Conservation (phyloP, 768 basidiomycete species). For the Rhizopogon roseolus region DNA sequence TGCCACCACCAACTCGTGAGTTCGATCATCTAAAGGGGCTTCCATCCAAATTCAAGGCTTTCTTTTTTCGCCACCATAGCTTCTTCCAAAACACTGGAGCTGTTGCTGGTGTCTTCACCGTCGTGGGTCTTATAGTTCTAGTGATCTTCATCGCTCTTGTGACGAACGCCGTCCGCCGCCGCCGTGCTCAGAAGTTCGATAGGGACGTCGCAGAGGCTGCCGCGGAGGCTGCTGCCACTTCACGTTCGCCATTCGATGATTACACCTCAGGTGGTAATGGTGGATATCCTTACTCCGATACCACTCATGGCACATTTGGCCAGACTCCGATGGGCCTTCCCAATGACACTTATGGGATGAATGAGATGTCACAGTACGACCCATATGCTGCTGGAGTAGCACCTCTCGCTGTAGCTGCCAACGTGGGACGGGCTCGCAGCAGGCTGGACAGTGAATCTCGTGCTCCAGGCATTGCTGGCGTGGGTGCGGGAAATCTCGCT, state of each 20-base stretch:
- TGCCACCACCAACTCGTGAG: slow-evolving; percentile 19
- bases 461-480: slow-evolving; percentile 35
- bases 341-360: slow-evolving; percentile 47
- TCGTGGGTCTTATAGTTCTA: slow-evolving; percentile 58
- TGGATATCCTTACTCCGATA: slow-evolving; percentile 40
- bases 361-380: slow-evolving; percentile 38
- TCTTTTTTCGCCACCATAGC: slow-evolving; percentile 23
- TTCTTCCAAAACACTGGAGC: slow-evolving; percentile 73
- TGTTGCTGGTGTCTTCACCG: slow-evolving; percentile 67
- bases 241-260: slow-evolving; percentile 51
- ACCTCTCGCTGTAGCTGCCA: slow-evolving; percentile 15
- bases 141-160: slow-evolving; percentile 45
- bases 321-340: slow-evolving; percentile 38
- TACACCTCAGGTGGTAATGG: slow-evolving; percentile 20
- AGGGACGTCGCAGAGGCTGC: slow-evolving; percentile 72
- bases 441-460: slow-evolving; percentile 26
- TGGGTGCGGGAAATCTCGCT: slow-evolving; percentile 27
- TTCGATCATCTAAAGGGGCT: background rate
- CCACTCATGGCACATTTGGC: slow-evolving; percentile 52
- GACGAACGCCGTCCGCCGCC: slow-evolving; percentile 54
- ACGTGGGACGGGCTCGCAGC: slow-evolving; percentile 14
- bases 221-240: slow-evolving; percentile 51
- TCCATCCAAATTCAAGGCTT: slow-evolving; percentile 4
- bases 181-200: slow-evolving; percentile 61
- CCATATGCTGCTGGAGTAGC: slow-evolving; percentile 25